phyloP scores from a whole-genome alignment of 805 yeast species.

The Metschnikowia vanudenii region DNA sequence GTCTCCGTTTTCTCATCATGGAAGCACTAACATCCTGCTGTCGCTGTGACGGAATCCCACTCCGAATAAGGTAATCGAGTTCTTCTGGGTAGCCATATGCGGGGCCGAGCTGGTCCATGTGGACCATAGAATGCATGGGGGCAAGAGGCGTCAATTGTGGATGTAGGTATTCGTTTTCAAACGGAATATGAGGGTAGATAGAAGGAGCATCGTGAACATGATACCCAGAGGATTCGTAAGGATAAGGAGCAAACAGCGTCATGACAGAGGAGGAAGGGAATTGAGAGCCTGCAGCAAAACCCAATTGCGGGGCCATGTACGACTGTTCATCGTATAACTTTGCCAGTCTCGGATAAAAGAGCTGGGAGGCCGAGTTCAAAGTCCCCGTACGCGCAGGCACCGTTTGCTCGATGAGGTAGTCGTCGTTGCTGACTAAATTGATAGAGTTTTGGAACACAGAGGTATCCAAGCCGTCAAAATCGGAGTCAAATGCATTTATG shows the following conservation, averaged over 20 bases:
- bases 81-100: constrained; percentile 13
- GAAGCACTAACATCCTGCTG: constrained; percentile 34
- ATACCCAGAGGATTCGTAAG: constrained; percentile 5
- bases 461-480: constrained; percentile 22
- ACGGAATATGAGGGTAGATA: constrained; percentile 10
- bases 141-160: constrained; percentile 10
- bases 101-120: constrained; percentile 7
- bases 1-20: constrained; percentile 35
- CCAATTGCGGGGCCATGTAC: constrained; percentile 8
- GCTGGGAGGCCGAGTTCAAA: constrained; percentile 23
- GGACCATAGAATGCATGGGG: constrained; percentile 8
- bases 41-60: constrained; percentile 23
- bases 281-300: constrained; percentile 7
- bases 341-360: constrained; percentile 22
- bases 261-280: constrained; percentile 10
- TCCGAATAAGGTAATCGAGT: constrained; percentile 7
- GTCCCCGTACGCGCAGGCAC: constrained; percentile 34
- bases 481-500: constrained; percentile 21
- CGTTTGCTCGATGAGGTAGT: constrained; percentile 51
- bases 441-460: constrained; percentile 21
- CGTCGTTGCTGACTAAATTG: constrained; percentile 43
- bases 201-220: constrained; percentile 6
- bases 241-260: constrained; percentile 12
- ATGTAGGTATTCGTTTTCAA: constrained; percentile 13
- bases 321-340: constrained; percentile 14